Evolutionary conservation across 306 rosid genomes (phyloP).

Genomic region (Styphnolobium japonicum): DNA sequence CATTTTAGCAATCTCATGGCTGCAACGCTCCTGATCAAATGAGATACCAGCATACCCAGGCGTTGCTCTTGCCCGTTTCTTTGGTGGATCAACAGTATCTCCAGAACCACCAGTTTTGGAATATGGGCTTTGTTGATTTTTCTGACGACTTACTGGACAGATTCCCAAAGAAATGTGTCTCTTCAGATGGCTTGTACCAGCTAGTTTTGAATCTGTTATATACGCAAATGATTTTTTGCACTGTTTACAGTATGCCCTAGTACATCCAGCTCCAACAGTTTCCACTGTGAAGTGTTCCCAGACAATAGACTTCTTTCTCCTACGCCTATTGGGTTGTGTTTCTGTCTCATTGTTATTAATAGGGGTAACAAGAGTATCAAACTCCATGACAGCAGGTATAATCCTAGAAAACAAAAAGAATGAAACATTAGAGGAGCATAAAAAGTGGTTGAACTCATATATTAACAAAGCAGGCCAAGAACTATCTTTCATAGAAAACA

Average conservation of each 20-base stretch:
- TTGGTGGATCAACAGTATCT: constrained; percentile 38
- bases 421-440: neutral
- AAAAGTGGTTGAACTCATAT: neutral
- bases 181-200: constrained; percentile 93
- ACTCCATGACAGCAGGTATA: constrained; percentile 38
- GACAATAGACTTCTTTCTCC: constrained; percentile 79
- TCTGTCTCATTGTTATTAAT: constrained; percentile 32
- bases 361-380: constrained; percentile 25
- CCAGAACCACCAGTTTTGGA: constrained; percentile 23
- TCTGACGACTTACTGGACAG: constrained; percentile 66
- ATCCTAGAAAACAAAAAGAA: constrained; percentile 27
- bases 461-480: neutral
- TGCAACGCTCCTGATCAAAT: constrained; percentile 69
- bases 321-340: constrained; percentile 43
- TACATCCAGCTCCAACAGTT: constrained; percentile 51
- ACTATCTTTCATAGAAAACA: constrained; percentile 6
- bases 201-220: constrained; percentile 70
- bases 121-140: constrained; percentile 28
- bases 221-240: constrained; percentile 80
- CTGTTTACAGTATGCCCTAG: constrained; percentile 75
- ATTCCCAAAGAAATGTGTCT: constrained; percentile 72
- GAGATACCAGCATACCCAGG: constrained; percentile 37
- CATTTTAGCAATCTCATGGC: constrained; percentile 72
- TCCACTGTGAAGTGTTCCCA: constrained; percentile 85
- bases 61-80: constrained; percentile 43